A percentile compares a stretch with the other conserved stretches of the same genome.
phyloP scores from a whole-genome alignment of 2,329 filamentous ascomycete genomes.

The Cryphonectria carpinicola region DNA sequence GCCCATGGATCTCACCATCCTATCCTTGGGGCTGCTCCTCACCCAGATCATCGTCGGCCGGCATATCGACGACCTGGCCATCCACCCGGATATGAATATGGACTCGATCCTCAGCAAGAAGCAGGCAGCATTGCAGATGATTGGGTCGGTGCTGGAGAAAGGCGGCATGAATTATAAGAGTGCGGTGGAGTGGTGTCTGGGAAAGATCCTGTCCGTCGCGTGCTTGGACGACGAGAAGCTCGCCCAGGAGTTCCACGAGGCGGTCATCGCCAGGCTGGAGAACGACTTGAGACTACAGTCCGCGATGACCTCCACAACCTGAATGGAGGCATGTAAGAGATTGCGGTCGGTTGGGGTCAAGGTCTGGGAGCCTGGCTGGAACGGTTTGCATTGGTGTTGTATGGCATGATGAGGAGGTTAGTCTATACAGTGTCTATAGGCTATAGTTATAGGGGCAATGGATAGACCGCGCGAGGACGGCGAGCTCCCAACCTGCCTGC shows the following conservation, averaged over 20 bases:
- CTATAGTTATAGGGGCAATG: too few species aligned
- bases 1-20: constrained; percentile 12
- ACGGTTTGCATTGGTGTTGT: neutral
- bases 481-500: too few species aligned
- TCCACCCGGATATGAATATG: neutral
- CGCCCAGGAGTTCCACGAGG: constrained; percentile 13
- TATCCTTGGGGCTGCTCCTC: constrained; percentile 14
- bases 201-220: constrained; percentile 1
- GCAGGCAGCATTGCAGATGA: constrained; percentile 3
- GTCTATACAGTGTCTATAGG: too few species aligned
- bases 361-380: neutral
- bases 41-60: constrained; percentile 14
- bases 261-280: constrained; percentile 7
- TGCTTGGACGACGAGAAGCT: constrained; percentile 16
- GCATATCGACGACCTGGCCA: constrained; percentile 8
- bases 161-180: constrained; percentile 12
- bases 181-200: constrained; percentile 14
- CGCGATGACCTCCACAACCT: neutral
- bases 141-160: constrained; percentile 6
- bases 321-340: neutral
- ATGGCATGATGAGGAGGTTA: neutral
- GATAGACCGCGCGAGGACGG: too few species aligned
- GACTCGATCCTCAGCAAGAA: constrained; percentile 12
- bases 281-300: constrained; percentile 7
- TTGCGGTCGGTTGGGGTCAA: neutral